Percentiles rank a stretch among this genome's conserved stretches.
phyloP scores from a whole-genome alignment of 2,329 filamentous ascomycete species.

The Ophiostoma ips region DNA sequence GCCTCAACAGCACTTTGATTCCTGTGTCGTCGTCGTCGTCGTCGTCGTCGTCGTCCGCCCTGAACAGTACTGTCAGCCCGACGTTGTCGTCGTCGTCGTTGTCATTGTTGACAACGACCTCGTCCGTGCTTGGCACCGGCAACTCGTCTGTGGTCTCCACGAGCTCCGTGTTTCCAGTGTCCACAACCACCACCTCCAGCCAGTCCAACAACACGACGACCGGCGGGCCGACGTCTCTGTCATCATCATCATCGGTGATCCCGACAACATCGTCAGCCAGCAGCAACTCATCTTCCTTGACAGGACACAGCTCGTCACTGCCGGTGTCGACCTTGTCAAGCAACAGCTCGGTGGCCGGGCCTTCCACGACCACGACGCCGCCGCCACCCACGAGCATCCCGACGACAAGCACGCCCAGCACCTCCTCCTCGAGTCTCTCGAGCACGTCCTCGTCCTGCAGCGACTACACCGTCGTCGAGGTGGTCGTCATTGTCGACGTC shows the following conservation, averaged over 20 bases:
- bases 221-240: not conserved
- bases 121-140: too few relatives aligned
- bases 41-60: too few relatives aligned
- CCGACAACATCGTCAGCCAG: not conserved
- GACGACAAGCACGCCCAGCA: not conserved
- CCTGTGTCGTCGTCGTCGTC: not conserved
- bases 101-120: too few relatives aligned
- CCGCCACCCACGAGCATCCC: not conserved
- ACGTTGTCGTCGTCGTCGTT: too few relatives aligned
- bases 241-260: not conserved
- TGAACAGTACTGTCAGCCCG: too few relatives aligned
- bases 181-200: not conserved
- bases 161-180: not conserved
- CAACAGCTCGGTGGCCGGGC: not conserved
- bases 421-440: not conserved
- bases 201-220: not conserved
- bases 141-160: too few relatives aligned
- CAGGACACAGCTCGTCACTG: not conserved
- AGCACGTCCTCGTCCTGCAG: slow-evolving; percentile 1
- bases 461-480: slow-evolving; percentile 7
- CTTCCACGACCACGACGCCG: not conserved
- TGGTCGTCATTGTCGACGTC: slow-evolving; percentile 9
- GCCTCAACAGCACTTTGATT: not conserved
- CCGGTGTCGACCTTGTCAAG: not conserved
- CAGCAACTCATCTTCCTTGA: not conserved